Base-by-base conservation (phyloP, 2,329 filamentous ascomycete genomes). In the Diaporthe eres region DNA sequence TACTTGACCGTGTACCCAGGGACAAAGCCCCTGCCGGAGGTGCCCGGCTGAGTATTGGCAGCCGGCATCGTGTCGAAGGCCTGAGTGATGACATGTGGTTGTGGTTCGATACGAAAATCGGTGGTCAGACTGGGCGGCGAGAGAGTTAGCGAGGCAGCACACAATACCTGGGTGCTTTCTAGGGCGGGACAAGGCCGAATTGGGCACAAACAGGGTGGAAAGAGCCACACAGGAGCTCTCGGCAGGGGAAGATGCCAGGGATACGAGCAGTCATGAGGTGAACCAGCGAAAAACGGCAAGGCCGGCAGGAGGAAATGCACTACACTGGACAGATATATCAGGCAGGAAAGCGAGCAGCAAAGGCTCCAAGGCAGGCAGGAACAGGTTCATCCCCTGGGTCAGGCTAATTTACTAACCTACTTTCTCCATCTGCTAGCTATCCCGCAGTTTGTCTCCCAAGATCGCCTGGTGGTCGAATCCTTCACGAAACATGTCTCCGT, bases 11-110 rank as follows among this genome's bases (percentile, higher is more conserved):
- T 57, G 28, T 73, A 73, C 19, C 51, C 55, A 12, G 71, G 71
- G 31, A 65, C 71, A 25, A 65, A 73, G 25, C 71, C 71, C 71
- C 71, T 73, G 49, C 71, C 47, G 8, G 28, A 22, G n/a, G 17
- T 28, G 19, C 19, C 49, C 37, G 58, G 58, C 37, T 57, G 42
- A 44, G 28, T n/a, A 55, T 57, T 55, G 19, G 37, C 37, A 65
- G 71, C 51, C 47, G 47, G 47, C 71, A 73, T 73, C 19, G 44
- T 22, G n/a, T 53, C 10, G 44, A 47, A 28, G 22, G 19, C 13
- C 15, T 22, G 7, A 57, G n/a, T 55, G 49, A 73, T 57, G 19
- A n/a, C 71, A 65, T 65, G 39, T 25, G 49, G 19, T 28, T 31
- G 39, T 42, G 31, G n/a, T 25, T 53, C 12, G 47, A 47, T 25